These are phyloP conservation scores for Pseudopithomyces maydicus DNA, from an alignment of 2,329 filamentous ascomycete genomes.

Conservation along the genomic window DNA sequence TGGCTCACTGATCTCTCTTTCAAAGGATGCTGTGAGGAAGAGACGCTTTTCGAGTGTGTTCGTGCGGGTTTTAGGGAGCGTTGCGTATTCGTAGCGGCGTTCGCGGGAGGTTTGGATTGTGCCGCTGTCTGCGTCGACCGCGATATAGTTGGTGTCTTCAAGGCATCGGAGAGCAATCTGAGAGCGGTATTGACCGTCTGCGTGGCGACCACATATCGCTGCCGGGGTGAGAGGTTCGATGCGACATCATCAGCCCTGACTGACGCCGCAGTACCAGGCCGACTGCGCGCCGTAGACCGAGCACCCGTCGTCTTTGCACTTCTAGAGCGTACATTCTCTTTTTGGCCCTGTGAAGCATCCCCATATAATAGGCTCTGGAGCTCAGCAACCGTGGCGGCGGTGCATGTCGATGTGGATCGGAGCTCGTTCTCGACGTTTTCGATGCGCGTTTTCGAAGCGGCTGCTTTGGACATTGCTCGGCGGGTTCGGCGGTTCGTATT, in stretches of 20 bases:
- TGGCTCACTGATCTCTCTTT: constrained; percentile 67
- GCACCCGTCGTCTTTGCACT: constrained; percentile 31
- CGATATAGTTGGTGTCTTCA: constrained; percentile 54
- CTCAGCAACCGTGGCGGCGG: constrained; percentile 50
- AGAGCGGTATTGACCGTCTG: constrained; percentile 73
- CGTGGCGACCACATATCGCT: constrained; percentile 71
- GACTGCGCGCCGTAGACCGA: constrained; percentile 26
- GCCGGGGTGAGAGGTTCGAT: constrained; percentile 56
- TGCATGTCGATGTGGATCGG: constrained; percentile 55
- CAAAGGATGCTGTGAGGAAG: constrained; percentile 63
- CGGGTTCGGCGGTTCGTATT: background rate
- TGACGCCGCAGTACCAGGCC: constrained; percentile 37
- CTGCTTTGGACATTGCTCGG: constrained; percentile 34
- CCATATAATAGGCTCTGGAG: constrained; percentile 53
- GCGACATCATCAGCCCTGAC: constrained; percentile 44
- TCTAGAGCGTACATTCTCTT: constrained; percentile 40
- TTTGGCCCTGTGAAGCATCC: constrained; percentile 37
- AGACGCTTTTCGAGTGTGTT: constrained; percentile 21
- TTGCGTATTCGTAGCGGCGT: constrained; percentile 20
- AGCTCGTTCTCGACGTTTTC: constrained; percentile 56
- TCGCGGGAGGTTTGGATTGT: constrained; percentile 26
- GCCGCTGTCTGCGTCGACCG: constrained; percentile 17
- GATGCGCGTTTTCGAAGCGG: constrained; percentile 50
- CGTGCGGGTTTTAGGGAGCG: constrained; percentile 24
- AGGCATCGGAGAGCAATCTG: constrained; percentile 70